Evolutionary conservation across 176 grass and related monocot genomes (phyloP).

Genomic region (Aegilops speltoides): DNA sequence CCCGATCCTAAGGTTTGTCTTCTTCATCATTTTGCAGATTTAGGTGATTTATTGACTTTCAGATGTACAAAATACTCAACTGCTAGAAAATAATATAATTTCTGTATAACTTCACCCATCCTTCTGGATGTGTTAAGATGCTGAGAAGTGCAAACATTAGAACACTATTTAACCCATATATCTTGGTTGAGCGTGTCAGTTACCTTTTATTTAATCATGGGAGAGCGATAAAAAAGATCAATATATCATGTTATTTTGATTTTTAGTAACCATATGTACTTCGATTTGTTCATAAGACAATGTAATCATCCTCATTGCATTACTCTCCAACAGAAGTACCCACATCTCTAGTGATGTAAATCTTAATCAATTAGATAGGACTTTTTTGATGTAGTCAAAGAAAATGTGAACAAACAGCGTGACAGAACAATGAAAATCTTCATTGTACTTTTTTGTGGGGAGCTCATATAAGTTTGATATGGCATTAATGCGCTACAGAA

Average conservation of each 20-base stretch:
- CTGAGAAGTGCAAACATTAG: background rate
- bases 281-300: background rate
- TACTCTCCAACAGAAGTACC: background rate
- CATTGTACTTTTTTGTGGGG: background rate
- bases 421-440: background rate
- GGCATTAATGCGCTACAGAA: background rate
- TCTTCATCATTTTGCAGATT: constrained; percentile 18
- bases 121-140: background rate
- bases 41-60: background rate
- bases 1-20: background rate
- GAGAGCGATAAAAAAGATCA: too few relatives aligned
- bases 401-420: background rate
- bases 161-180: background rate
- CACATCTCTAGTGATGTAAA: background rate
- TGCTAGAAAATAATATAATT: background rate
- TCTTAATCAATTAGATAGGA: background rate
- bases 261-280: background rate
- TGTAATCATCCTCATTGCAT: background rate
- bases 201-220: too few relatives aligned
- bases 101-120: background rate
- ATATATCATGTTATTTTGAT: background rate
- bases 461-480: background rate
- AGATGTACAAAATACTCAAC: background rate
- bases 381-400: background rate
- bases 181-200: too few relatives aligned